These are phyloP conservation scores for Syncephalis plumigaleata DNA, from an alignment of 371 early-diverging fungal genomes.

Conservation along the genomic window DNA sequence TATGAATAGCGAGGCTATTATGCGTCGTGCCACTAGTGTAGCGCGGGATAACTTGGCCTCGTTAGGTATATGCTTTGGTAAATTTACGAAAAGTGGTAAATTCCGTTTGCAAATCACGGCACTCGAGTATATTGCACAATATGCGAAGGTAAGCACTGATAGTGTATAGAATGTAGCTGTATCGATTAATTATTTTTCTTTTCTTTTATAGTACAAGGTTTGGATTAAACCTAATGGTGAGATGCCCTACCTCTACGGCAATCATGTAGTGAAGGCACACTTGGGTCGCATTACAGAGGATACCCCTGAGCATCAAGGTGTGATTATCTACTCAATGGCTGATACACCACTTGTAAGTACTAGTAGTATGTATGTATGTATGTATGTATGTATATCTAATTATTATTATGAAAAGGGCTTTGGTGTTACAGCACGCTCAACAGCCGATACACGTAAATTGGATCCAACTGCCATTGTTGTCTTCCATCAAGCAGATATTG, in stretches of 20 bases:
- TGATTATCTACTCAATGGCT: slow-evolving; percentile 85
- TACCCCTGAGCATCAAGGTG: slow-evolving; percentile 95
- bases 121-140: slow-evolving; percentile 83
- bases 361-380: not conserved
- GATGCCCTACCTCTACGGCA: slow-evolving; percentile 98
- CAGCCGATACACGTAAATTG: slow-evolving; percentile 73
- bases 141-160: slow-evolving; percentile 53
- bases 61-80: slow-evolving; percentile 94
- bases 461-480: slow-evolving; percentile 93
- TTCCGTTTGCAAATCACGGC: slow-evolving; percentile 93
- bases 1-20: slow-evolving; percentile 58
- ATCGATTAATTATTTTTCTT: not conserved
- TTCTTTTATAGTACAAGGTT: slow-evolving; percentile 53
- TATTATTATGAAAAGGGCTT: slow-evolving; percentile 55
- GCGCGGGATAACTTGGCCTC: slow-evolving; percentile 79
- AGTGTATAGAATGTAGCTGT: not conserved
- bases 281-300: slow-evolving; percentile 93
- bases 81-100: slow-evolving; percentile 95
- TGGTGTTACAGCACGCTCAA: slow-evolving; percentile 92
- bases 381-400: not conserved
- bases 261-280: slow-evolving; percentile 97
- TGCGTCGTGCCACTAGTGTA: slow-evolving; percentile 69
- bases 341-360: slow-evolving; percentile 72
- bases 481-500: slow-evolving; percentile 97
- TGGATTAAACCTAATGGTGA: slow-evolving; percentile 99